A percentile compares a stretch with the other conserved stretches of the same genome.
Evolutionary conservation across 345 rosid species (phyloP).

Genomic region (Cardiospermum halicacabum): DNA sequence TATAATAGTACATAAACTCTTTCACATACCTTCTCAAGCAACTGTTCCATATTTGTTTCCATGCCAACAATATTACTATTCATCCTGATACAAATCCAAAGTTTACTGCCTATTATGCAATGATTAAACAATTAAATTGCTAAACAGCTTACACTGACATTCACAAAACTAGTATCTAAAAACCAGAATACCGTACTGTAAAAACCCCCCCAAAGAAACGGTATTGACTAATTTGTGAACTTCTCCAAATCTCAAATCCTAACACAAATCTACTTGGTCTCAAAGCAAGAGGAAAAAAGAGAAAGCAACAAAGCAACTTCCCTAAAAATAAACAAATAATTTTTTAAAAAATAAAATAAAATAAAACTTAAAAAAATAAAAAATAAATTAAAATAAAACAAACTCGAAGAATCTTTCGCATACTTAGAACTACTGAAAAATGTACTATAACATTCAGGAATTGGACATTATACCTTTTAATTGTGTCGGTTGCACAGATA

Average conservation of each 20-base stretch:
- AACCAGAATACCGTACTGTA: neutral
- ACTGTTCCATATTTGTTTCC: constrained; percentile 96
- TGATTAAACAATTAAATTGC: neutral
- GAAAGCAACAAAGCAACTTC: neutral
- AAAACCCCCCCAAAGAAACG: neutral
- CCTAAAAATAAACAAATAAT: too few species aligned
- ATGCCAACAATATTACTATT: constrained; percentile 93
- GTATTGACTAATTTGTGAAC: neutral
- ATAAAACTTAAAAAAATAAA: too few species aligned
- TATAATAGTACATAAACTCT: neutral
- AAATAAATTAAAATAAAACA: too few species aligned
- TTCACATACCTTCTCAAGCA: constrained; percentile 69
- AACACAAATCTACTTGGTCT: neutral
- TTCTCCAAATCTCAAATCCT: neutral
- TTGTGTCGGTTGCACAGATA: constrained; percentile 97
- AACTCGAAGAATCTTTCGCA: neutral
- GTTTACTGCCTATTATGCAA: neutral
- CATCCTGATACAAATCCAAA: constrained; percentile 62
- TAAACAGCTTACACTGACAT: neutral
- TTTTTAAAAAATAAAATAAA: too few species aligned
- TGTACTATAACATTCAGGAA: neutral
- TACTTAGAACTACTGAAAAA: neutral
- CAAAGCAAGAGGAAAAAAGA: neutral
- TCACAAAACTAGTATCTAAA: neutral
- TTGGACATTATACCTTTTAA: constrained; percentile 58